Evolutionary conservation across 179 eudicot species (phyloP), one percentile per base, ranked within the genome.

Genomic region (Camellia oleifera): DNA sequence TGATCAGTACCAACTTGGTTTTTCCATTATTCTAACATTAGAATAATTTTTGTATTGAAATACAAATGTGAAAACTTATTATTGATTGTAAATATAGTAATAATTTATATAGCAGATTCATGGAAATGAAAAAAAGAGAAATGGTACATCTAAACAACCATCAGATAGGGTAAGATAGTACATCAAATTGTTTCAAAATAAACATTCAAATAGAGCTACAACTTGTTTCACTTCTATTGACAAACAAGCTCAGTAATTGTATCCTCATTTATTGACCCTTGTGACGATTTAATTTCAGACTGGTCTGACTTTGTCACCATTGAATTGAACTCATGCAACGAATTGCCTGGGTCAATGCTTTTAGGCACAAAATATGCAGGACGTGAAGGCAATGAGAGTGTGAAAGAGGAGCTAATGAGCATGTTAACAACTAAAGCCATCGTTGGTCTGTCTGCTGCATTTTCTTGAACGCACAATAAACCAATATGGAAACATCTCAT

Each of bases 391-490:
- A n/a, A 44, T 4, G 75, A 56, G 2, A 74, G 73, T 10, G 66
- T 40, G 63, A 72, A 13, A 13, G 69, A 65, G 56, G 17, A 23
- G 63, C 85, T 77, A 23, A 48, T 81, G 15, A 86, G 82, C 89
- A 88, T 84, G 2, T 63, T 18, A 11, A 81, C 69, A 60, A 87
- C 84, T 15, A 75, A 76, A 8, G 90, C 84, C 88, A 90, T 89
- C 0, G 77, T 72, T 42, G 94, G 91, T 50, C 94, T 53, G n/a
- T 77, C 83, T 9, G 52, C 75, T 3, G 56, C 85, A 4, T 69
- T 65, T 48, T 85, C 89, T 74, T 89, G 92, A 40, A 88, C 89
- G 60, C 95, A 90, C 46, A 88, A 56, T 60, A 90, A 69, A 5
- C 87, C 91, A 3, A 84, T 80, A 66, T 90, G 82, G 10, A 88